A percentile compares a stretch with the other conserved stretches of the same genome.
phyloP scores from a whole-genome alignment of 352 stramenopile species.

The Phytophthora ramorum region DNA sequence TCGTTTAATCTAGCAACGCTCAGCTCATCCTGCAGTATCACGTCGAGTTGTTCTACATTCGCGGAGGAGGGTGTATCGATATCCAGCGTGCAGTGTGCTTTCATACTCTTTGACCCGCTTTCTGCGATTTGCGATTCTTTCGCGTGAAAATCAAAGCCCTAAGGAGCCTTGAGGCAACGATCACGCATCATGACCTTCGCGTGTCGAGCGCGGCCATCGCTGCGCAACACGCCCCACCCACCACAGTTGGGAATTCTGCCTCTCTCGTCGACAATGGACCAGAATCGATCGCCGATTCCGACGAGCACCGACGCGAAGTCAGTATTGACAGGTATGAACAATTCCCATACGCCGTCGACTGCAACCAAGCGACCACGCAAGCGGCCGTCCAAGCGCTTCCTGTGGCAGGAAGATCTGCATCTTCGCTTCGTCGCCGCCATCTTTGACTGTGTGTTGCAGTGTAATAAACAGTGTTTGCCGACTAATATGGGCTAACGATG shows the following conservation, averaged over 20 bases:
- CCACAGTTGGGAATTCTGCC: conserved; percentile 15
- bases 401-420: conserved; percentile 85
- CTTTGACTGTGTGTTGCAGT: conserved; percentile 67
- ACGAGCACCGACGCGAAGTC: conserved; percentile 2
- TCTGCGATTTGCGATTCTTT: background rate
- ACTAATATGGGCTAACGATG: background rate
- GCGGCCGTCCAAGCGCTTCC: conserved; percentile 75
- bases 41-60: no score
- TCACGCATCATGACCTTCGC: conserved; percentile 11
- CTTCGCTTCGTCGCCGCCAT: conserved; percentile 83
- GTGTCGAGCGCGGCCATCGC: conserved; percentile 9
- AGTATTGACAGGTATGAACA: background rate
- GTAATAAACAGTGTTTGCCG: background rate
- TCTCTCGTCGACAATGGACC: conserved; percentile 9
- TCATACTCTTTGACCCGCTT: background rate
- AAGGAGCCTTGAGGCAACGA: background rate
- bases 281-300: conserved; percentile 10
- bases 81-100: background rate
- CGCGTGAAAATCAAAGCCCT: background rate
- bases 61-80: no score
- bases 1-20: no score
- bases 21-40: no score
- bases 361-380: conserved; percentile 52
- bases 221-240: conserved; percentile 18
- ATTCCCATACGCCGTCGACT: background rate